Conservation (phyloP, 805 yeast genomes). For the Vanderwaltozyma polyspora region DNA sequence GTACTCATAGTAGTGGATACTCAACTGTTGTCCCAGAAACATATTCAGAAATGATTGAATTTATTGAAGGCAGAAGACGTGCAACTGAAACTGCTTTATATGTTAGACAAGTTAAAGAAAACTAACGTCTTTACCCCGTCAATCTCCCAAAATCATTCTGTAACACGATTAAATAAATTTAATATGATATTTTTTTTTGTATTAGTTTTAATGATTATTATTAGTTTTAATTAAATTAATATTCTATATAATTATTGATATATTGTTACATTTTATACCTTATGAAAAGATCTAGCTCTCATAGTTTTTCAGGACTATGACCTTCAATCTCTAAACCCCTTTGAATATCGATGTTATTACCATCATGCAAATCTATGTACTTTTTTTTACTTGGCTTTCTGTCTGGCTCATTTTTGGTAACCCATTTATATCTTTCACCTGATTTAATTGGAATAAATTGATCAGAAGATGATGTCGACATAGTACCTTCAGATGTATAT, state of each 20-base stretch:
- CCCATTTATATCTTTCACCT: slow-evolving; percentile 24
- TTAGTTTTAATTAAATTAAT: too few relatives aligned
- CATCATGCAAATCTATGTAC: slow-evolving; percentile 27
- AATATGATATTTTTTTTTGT: too few relatives aligned
- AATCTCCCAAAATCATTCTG: too few relatives aligned
- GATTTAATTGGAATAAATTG: slow-evolving; percentile 27
- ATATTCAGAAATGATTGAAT: slow-evolving; percentile 86
- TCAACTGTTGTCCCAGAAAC: slow-evolving; percentile 77
- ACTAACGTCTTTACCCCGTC: too few relatives aligned
- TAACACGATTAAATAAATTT: too few relatives aligned
- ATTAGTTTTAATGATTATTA: too few relatives aligned
- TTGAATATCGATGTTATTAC: slow-evolving; percentile 25
- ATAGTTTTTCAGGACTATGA: slow-evolving; percentile 21
- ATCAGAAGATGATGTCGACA: slow-evolving; percentile 20
- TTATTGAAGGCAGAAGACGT: slow-evolving; percentile 81
- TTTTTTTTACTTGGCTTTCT: slow-evolving; percentile 25
- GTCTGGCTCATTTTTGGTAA: slow-evolving; percentile 17
- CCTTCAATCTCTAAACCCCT: slow-evolving; percentile 26
- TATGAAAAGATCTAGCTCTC: too few relatives aligned
- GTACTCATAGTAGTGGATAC: slow-evolving; percentile 29
- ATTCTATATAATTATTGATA: too few relatives aligned
- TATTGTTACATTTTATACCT: too few relatives aligned
- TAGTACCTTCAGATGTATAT: slow-evolving; percentile 5
- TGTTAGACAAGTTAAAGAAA: slow-evolving; percentile 16
- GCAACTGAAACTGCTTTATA: slow-evolving; percentile 71